A percentile compares a stretch with the other conserved stretches of the same genome.
Evolutionary conservation across 2,329 filamentous ascomycete species (phyloP).

Genomic region (Pezicula radicicola): DNA sequence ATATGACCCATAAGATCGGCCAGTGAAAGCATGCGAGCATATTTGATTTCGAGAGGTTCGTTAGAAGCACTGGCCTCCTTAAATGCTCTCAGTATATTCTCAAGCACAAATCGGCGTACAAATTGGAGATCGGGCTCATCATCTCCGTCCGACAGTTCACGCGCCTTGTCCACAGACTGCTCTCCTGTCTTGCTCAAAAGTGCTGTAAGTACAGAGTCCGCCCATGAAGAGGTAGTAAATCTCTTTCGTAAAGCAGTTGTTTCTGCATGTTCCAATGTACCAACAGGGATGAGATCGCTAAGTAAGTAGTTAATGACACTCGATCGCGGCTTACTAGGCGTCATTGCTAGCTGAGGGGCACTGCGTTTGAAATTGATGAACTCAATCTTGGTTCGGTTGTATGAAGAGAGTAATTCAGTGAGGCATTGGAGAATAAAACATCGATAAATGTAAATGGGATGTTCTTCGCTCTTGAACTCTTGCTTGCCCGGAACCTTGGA

Average conservation of each 20-base stretch:
- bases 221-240: constrained; percentile 78
- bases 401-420: constrained; percentile 84
- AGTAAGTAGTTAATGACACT: constrained; percentile 93
- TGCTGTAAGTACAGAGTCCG: constrained; percentile 81
- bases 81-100: constrained; percentile 88
- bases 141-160: constrained; percentile 62
- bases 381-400: constrained; percentile 93
- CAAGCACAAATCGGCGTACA: constrained; percentile 90
- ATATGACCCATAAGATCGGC: constrained; percentile 92
- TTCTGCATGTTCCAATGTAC: constrained; percentile 67
- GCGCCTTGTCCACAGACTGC: constrained; percentile 55
- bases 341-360: constrained; percentile 72
- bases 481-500: constrained; percentile 65
- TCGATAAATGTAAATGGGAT: constrained; percentile 94
- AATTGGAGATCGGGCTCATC: constrained; percentile 84
- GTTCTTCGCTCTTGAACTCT: constrained; percentile 84
- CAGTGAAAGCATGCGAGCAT: constrained; percentile 81
- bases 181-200: constrained; percentile 87
- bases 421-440: constrained; percentile 93
- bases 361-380: constrained; percentile 99
- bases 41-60: constrained; percentile 81
- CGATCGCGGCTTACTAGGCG: constrained; percentile 90
- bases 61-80: constrained; percentile 78
- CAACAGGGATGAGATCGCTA: constrained; percentile 67
- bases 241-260: constrained; percentile 80